Percentiles rank a stretch among this genome's conserved stretches.
phyloP scores from a whole-genome alignment of 495 filamentous ascomycete species.

The Melanomma pulvis-pyrius region DNA sequence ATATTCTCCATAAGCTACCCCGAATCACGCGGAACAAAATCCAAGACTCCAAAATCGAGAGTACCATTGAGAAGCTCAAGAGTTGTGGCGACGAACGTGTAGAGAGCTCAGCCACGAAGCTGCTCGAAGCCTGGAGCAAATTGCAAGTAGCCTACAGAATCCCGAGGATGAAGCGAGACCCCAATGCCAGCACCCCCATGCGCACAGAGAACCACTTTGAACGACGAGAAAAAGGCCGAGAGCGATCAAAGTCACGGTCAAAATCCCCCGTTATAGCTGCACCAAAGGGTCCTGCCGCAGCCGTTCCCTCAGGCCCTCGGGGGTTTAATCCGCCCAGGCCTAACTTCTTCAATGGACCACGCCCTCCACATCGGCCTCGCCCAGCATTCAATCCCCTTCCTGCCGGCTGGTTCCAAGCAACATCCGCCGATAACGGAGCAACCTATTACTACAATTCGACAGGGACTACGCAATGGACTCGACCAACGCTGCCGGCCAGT shows the following conservation, averaged over 20 bases:
- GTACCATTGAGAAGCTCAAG: constrained; percentile 71
- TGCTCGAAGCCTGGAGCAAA: constrained; percentile 85
- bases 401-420: constrained; percentile 76
- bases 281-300: constrained; percentile 52
- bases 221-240: constrained; percentile 49
- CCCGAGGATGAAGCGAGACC: constrained; percentile 73
- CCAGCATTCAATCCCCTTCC: constrained; percentile 65
- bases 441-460: constrained; percentile 79
- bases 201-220: constrained; percentile 68
- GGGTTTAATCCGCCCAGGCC: constrained; percentile 64
- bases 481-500: constrained; percentile 68
- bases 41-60: constrained; percentile 92
- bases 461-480: constrained; percentile 77
- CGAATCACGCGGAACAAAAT: constrained; percentile 97
- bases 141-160: constrained; percentile 94
- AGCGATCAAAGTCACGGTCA: constrained; percentile 56
- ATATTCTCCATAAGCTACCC: constrained; percentile 86
- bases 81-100: constrained; percentile 74
- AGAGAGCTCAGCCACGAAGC: constrained; percentile 63
- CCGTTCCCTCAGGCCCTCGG: constrained; percentile 67
- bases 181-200: constrained; percentile 55
- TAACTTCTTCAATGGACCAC: constrained; percentile 59
- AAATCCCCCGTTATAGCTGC: constrained; percentile 51
- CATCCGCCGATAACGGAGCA: constrained; percentile 60
- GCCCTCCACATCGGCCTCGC: constrained; percentile 54